A percentile compares a stretch with the other conserved stretches of the same genome.
These are phyloP conservation scores for Cadophora gregata DNA, from an alignment of 2,329 filamentous ascomycete species.

Conservation along the genomic window DNA sequence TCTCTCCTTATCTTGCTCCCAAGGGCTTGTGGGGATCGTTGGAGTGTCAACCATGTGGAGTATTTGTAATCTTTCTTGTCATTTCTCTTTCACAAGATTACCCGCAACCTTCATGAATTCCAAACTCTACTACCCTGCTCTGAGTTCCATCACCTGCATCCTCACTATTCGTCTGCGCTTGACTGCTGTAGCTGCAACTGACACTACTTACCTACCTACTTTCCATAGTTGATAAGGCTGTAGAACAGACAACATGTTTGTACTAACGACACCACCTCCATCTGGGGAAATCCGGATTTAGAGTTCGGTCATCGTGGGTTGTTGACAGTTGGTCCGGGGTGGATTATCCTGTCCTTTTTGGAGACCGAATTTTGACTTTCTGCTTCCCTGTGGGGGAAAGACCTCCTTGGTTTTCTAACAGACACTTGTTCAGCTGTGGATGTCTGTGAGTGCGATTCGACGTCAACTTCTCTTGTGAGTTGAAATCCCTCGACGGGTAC, in stretches of 20 bases:
- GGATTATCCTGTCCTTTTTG: constrained; percentile 48
- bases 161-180: too few relatives aligned
- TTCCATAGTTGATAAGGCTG: neutral
- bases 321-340: constrained; percentile 47
- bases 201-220: neutral
- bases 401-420: neutral
- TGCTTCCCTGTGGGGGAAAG: neutral
- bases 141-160: too few relatives aligned
- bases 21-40: too few relatives aligned
- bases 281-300: constrained; percentile 35
- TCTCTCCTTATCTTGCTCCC: too few relatives aligned
- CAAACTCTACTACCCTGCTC: too few relatives aligned
- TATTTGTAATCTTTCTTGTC: too few relatives aligned
- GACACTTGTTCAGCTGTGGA: constrained; percentile 45
- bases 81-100: too few relatives aligned
- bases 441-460: constrained; percentile 47
- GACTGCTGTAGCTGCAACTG: neutral
- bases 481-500: neutral
- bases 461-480: constrained; percentile 49
- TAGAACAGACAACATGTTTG: constrained; percentile 24
- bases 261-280: constrained; percentile 36
- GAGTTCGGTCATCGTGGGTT: constrained; percentile 44
- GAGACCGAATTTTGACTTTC: constrained; percentile 27
- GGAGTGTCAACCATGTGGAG: too few relatives aligned
- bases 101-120: too few relatives aligned